These are phyloP conservation scores for Fraxinus anomala DNA, from an alignment of 257 asterid genomes.

Conservation along the genomic window DNA sequence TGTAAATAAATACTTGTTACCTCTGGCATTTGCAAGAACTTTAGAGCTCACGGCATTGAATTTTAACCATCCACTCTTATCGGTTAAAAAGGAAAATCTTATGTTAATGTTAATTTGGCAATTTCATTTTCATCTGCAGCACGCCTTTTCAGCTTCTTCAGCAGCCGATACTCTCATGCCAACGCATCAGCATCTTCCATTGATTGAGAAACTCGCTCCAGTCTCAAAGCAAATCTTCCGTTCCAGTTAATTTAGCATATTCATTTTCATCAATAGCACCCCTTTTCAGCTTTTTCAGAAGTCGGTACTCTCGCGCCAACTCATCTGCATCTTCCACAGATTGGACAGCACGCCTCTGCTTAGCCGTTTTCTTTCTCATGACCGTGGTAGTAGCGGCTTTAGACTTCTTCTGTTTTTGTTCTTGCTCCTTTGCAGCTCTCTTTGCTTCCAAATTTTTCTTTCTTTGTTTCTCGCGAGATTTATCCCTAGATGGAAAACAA, in stretches of 20 bases:
- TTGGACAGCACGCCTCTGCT: slow-evolving; percentile 79
- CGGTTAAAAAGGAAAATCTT: slow-evolving; percentile 37
- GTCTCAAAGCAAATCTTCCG: slow-evolving; percentile 52
- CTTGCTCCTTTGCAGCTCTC: slow-evolving; percentile 54
- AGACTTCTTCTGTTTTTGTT: slow-evolving; percentile 42
- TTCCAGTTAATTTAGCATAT: slow-evolving; percentile 80
- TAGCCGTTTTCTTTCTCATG: slow-evolving; percentile 78
- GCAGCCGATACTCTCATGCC: slow-evolving; percentile 66
- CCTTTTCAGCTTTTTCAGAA: slow-evolving; percentile 73
- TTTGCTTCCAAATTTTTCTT: slow-evolving; percentile 69
- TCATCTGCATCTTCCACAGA: slow-evolving; percentile 90
- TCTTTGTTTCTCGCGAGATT: slow-evolving; percentile 81
- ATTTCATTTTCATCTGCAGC: not conserved
- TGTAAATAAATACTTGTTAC: not conserved
- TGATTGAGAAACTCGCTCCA: not conserved
- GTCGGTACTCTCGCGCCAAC: slow-evolving; percentile 61
- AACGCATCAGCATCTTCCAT: slow-evolving; percentile 28
- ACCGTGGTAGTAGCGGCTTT: slow-evolving; percentile 43
- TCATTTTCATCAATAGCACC: slow-evolving; percentile 71
- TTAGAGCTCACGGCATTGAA: not conserved
- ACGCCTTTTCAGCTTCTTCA: slow-evolving; percentile 76
- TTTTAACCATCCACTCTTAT: not conserved
- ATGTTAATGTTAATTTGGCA: slow-evolving; percentile 70
- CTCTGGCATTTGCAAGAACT: not conserved
- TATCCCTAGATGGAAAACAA: slow-evolving; percentile 59